phyloP scores from a whole-genome alignment of 73 alveolate genomes.

The Symbiodinium pilosum region DNA sequence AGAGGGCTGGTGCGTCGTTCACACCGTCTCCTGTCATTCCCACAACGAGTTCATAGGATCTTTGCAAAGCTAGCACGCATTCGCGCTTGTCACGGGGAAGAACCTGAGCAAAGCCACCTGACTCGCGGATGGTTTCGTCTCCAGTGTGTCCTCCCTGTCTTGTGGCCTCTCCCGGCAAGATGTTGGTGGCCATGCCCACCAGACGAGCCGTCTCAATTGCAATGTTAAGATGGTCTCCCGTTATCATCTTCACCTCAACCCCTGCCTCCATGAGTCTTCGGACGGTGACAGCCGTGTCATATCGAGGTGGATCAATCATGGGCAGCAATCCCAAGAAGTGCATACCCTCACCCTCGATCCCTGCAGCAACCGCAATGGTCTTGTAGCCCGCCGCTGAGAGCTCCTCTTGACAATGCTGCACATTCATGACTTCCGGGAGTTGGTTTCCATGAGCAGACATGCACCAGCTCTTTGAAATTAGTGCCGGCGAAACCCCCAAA shows the following conservation, averaged over 20 bases:
- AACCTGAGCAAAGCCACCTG: constrained; percentile 94
- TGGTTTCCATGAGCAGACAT: no score
- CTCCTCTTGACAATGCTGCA: neutral
- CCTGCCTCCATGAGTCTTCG: constrained; percentile 46
- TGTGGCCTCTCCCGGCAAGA: constrained; percentile 35
- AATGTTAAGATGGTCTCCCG: constrained; percentile 96
- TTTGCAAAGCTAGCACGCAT: constrained; percentile 62
- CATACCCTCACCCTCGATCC: constrained; percentile 65
- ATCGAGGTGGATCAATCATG: constrained; percentile 93
- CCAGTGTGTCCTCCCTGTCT: constrained; percentile 90
- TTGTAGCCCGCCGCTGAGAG: constrained; percentile 85
- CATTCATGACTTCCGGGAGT: no score
- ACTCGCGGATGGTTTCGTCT: constrained; percentile 46
- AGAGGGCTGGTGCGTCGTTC: constrained; percentile 90
- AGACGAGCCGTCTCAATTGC: constrained; percentile 95
- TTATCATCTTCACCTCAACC: constrained; percentile 95
- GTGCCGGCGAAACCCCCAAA: no score
- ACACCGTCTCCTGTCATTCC: constrained; percentile 94
- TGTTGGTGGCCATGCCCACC: neutral
- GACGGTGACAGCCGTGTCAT: constrained; percentile 68
- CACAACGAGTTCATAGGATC: constrained; percentile 76
- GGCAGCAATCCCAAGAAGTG: constrained; percentile 66
- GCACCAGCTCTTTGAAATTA: no score
- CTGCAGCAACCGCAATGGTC: constrained; percentile 94
- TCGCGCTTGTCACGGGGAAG: constrained; percentile 94